Evolutionary conservation across 1,139 yeast species (phyloP).

Genomic region (Hyphopichia khmerensis): DNA sequence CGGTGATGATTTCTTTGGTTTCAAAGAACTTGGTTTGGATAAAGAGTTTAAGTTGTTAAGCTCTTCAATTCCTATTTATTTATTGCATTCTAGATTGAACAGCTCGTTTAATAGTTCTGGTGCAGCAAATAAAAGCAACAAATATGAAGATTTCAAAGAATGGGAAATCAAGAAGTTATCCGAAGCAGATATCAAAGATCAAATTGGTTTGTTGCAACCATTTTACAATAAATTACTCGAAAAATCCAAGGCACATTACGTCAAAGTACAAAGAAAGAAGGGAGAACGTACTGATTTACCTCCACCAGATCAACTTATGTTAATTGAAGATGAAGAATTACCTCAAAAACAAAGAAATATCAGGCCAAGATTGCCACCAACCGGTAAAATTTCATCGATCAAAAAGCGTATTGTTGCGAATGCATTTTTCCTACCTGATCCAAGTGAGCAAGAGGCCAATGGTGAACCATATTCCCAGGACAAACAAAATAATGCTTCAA

Average conservation of each 20-base stretch:
- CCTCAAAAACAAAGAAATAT: conserved; percentile 76
- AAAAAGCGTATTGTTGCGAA: conserved; percentile 61
- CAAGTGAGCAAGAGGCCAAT: conserved; percentile 13
- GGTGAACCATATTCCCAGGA: not conserved
- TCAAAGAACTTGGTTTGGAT: conserved; percentile 89
- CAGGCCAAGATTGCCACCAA: conserved; percentile 90
- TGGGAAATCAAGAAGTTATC: conserved; percentile 46
- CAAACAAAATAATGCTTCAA: not conserved
- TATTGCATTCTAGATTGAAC: conserved; percentile 75
- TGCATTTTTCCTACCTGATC: conserved; percentile 46
- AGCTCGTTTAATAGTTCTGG: conserved; percentile 46
- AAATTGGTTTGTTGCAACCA: conserved; percentile 60
- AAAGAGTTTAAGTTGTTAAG: conserved; percentile 88
- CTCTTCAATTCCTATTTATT: conserved; percentile 83
- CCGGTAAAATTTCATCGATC: conserved; percentile 75
- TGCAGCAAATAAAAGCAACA: conserved; percentile 47
- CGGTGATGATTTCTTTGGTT: conserved; percentile 97
- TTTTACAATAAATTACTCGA: conserved; percentile 53
- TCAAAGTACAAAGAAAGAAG: conserved; percentile 55
- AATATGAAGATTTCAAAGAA: conserved; percentile 63
- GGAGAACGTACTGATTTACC: conserved; percentile 49
- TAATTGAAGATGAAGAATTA: conserved; percentile 78
- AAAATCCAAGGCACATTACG: conserved; percentile 47
- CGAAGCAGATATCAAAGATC: conserved; percentile 51
- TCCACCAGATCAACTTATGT: conserved; percentile 37